Base-by-base conservation (phyloP, 176 grass and related monocot species). In the Musa troglodytarum region DNA sequence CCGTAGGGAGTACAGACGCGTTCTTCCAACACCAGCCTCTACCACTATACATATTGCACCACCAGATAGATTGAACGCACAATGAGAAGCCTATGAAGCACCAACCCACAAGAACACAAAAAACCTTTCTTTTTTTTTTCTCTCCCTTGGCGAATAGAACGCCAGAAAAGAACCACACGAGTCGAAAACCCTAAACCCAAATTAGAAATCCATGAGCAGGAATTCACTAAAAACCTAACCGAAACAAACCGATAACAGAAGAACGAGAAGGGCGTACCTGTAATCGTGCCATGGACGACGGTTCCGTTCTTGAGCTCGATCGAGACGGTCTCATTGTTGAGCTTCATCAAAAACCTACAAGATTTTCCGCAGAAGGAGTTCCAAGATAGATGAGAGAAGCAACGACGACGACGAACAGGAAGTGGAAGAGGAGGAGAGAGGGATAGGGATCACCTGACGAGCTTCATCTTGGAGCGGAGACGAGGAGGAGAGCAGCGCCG, bases 231-330 rank as follows among this genome's bases (percentile, higher is more conserved):
- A 19, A 34, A 54, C 15, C n/a, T 25, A 49, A 25, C 28, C 54
- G 11, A 76, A 43, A 49, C 65, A 74, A 22, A 12, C 29, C 21
- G 26, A 62, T 24, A 13, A 14, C 7, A 74, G 71, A 51, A 54
- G n/a, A 15, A 11, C 71, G 76, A 54, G n/a, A 15, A 11, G 74
- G 76, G 61, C 76, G 7, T 87, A 96, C 93, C 93, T 0, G 84
- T 90, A 81, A 96, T 92, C 76, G 89, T 96, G 56, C 89, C 93
- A 74, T 96, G 89, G 62, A 96, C 93, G n/a, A 92, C 72, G 58
- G 89, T 96, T 10, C 93, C 89, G 61, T 96, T 96, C 89, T 96
- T 92, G 64, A 96, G 89, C 85, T 96, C 93, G 74, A 92, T 92
- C 78, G 89, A 92, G 52, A 96, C 93, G 52, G 89, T 96, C 81